These are phyloP conservation scores for Rubia tinctorum DNA, from an alignment of 305 asterid species.

Conservation along the genomic window DNA sequence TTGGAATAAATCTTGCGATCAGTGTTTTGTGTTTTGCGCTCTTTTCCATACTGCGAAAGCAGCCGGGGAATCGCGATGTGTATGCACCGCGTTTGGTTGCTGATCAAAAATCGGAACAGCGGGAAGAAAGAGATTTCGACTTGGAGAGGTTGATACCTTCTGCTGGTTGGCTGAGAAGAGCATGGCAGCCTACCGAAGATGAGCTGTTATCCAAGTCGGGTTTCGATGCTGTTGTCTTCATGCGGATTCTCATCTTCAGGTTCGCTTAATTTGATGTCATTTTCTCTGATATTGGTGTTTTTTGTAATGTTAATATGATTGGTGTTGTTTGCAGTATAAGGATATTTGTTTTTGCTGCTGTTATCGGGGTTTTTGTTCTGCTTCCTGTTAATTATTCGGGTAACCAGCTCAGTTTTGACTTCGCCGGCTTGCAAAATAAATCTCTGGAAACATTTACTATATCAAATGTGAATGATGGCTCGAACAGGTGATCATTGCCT, in stretches of 20 bases:
- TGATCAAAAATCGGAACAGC: conserved; percentile 43
- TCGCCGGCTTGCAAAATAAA: conserved; percentile 67
- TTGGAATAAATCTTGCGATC: conserved; percentile 73
- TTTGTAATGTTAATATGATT: conserved; percentile 12
- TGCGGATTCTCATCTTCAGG: conserved; percentile 87
- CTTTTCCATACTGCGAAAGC: conserved; percentile 66
- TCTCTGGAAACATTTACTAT: conserved; percentile 85
- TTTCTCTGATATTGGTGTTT: background rate
- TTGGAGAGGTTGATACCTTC: conserved; percentile 50
- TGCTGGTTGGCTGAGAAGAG: conserved; percentile 72
- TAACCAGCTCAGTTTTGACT: conserved; percentile 70
- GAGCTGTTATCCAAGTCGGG: conserved; percentile 69
- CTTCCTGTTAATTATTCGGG: conserved; percentile 97
- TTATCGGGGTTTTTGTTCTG: conserved; percentile 74
- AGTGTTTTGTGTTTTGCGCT: conserved; percentile 52
- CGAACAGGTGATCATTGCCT: conserved; percentile 57
- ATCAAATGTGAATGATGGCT: conserved; percentile 89
- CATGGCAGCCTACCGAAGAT: conserved; percentile 81
- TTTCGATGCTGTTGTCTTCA: conserved; percentile 90
- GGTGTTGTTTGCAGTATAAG: conserved; percentile 54
- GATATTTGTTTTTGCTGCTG: conserved; percentile 73
- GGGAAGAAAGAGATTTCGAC: conserved; percentile 29
- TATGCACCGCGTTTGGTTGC: conserved; percentile 82
- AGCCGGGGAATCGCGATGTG: conserved; percentile 56
- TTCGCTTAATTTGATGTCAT: conserved; percentile 12